These are phyloP conservation scores for Antitrichia curtipendula DNA, from an alignment of 225 moss, liverwort and hornwort genomes.

Conservation along the genomic window DNA sequence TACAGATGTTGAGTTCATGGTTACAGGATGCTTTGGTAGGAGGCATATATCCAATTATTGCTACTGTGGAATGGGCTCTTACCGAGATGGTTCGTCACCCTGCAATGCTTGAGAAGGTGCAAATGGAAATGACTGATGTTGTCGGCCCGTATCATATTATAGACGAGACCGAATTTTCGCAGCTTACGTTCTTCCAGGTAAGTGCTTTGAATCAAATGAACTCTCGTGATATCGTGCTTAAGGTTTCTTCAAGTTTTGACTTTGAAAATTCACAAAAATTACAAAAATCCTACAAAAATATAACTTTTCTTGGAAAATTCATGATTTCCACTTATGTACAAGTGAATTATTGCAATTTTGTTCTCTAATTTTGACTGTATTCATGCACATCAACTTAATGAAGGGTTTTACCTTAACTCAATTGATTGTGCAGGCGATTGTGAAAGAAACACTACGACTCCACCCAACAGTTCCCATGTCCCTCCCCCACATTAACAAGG, in stretches of 20 bases:
- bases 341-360: neutral
- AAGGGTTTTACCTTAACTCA: neutral
- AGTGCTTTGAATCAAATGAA: neutral
- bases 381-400: neutral
- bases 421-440: conserved; percentile 18
- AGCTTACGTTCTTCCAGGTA: conserved; percentile 43
- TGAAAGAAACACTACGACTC: conserved; percentile 44
- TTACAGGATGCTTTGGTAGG: conserved; percentile 37
- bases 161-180: conserved; percentile 21
- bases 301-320: neutral
- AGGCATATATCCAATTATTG: conserved; percentile 26
- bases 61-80: conserved; percentile 46
- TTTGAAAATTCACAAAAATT: neutral
- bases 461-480: conserved; percentile 40
- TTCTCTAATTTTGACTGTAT: too few species aligned
- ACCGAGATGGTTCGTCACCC: conserved; percentile 47
- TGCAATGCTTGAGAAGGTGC: conserved; percentile 24
- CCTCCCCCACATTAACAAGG: conserved; percentile 38
- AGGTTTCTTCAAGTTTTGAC: neutral
- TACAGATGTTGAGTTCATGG: neutral
- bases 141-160: conserved; percentile 22
- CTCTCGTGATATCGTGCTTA: neutral
- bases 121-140: conserved; percentile 28
- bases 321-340: neutral
- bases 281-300: neutral